A percentile compares a stretch with the other conserved stretches of the same genome.
Evolutionary conservation across 148 eudicot species (phyloP).

Genomic region (Dysphania ambrosioides): DNA sequence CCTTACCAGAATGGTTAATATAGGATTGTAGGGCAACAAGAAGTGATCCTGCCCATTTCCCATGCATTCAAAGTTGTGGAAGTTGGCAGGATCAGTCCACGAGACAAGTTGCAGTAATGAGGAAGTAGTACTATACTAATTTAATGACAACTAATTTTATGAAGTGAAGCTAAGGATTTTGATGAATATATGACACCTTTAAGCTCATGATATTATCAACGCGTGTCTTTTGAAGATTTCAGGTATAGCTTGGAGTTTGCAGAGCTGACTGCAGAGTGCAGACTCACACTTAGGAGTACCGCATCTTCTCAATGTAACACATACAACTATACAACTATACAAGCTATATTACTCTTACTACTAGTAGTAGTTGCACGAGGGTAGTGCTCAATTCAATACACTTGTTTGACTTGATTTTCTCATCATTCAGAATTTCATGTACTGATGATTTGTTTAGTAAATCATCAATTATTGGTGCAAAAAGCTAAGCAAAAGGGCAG

Average conservation of each 20-base stretch:
- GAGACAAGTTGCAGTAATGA: background rate
- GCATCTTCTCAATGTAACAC: background rate
- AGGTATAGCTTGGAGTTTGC: background rate
- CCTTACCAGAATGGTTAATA: too few relatives aligned
- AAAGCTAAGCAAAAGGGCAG: too few relatives aligned
- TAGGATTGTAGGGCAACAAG: too few relatives aligned
- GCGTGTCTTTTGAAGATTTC: background rate
- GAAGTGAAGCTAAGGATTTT: background rate
- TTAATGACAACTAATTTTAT: too few relatives aligned
- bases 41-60: constrained; percentile 1
- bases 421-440: background rate
- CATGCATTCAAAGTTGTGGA: background rate
- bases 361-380: background rate
- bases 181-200: constrained; percentile 2
- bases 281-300: background rate
- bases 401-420: background rate
- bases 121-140: too few relatives aligned
- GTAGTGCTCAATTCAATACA: background rate
- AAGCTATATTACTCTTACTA: background rate
- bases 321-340: too few relatives aligned
- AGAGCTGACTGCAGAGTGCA: background rate
- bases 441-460: too few relatives aligned
- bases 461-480: too few relatives aligned
- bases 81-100: background rate
- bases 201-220: background rate